A percentile compares a stretch with the other conserved stretches of the same genome.
Conservation (phyloP, 345 rosid genomes). For the Iberis pinnata region DNA sequence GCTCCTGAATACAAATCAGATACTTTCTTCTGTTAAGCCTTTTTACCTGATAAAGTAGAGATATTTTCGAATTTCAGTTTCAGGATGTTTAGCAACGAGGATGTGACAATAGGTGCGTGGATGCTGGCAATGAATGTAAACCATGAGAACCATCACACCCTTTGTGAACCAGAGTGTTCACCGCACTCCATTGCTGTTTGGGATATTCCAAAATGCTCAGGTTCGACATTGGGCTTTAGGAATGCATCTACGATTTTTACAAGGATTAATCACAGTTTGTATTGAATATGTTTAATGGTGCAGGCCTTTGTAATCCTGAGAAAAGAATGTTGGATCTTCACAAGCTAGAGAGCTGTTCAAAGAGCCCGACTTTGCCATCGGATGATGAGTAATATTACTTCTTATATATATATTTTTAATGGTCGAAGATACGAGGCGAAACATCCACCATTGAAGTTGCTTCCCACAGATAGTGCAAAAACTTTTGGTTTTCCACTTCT, state of each 20-base stretch:
- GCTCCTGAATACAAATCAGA: conserved; percentile 1
- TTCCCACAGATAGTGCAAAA: conserved; percentile 14
- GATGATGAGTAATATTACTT: conserved; percentile 39
- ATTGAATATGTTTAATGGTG: conserved; percentile 17
- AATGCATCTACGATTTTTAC: background rate
- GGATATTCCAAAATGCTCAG: conserved; percentile 97
- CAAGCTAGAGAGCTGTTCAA: conserved; percentile 60
- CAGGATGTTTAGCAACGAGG: conserved; percentile 97
- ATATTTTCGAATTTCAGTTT: conserved; percentile 44
- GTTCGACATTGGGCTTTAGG: conserved; percentile 31
- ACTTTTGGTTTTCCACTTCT: background rate
- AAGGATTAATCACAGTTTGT: conserved; percentile 8
- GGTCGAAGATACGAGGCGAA: conserved; percentile 10
- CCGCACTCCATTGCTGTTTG: conserved; percentile 68
- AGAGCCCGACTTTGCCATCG: conserved; percentile 64
- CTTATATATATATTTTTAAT: background rate
- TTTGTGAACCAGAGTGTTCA: conserved; percentile 67
- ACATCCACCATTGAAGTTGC: conserved; percentile 11
- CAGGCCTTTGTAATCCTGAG: conserved; percentile 84
- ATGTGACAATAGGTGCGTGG: conserved; percentile 94
- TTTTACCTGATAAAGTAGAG: background rate
- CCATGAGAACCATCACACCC: conserved; percentile 64
- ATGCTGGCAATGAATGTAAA: conserved; percentile 95
- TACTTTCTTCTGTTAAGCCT: background rate
- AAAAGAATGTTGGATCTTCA: conserved; percentile 70